Evolutionary conservation across 2,329 filamentous ascomycete species (phyloP), one percentile per base, ranked within the genome.

Genomic region (Dactylonectria macrodidyma): DNA sequence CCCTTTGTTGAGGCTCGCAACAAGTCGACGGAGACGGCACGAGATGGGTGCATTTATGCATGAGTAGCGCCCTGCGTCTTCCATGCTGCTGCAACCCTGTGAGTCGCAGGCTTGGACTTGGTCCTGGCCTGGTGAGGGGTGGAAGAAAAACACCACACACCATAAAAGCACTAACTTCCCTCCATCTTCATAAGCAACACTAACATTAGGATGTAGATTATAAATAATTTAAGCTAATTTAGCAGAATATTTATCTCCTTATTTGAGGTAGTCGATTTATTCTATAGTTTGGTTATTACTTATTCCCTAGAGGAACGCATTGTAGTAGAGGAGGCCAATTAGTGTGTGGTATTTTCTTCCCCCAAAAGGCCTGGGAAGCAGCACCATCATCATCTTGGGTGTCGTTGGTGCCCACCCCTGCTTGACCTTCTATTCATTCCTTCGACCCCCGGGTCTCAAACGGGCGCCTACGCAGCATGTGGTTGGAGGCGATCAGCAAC

Each of bases 1-100:
- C 19, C 51, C 51, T 36, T 54, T 54, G 50, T 54, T 54, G 51
- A 54, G 51, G 30, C 51, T 54, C 51, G 51, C 36, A 54, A 54
- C n/a, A 54, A 52, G 26, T 30, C 7, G 46, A 47, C 41, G 8
- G 14, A 46, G 26, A n/a, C 22, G 24, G 24, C 14, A 14, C 46
- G 26, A 51, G 11, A 19, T 34, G 48, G 48, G 9, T 33, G 33
- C 30, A 36, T 34, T 51, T 54, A 30, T 54, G 51, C 51, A 54
- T 38, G 33, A 54, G 51, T 54, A 54, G 51, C 51, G 51, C n/a
- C n/a, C 6, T 34, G 30, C 30, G 24, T 34, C 24, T 26, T 34
- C 12, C 26, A 34, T 52, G 30, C 26, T 33, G 33, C 12, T 54
- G 51, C 51, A 11, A 52, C 50, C 50, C 16, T 51, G 26, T 26